phyloP scores from a whole-genome alignment of 2,329 filamentous ascomycete genomes.

The Byssoonygena ceratinophila region DNA sequence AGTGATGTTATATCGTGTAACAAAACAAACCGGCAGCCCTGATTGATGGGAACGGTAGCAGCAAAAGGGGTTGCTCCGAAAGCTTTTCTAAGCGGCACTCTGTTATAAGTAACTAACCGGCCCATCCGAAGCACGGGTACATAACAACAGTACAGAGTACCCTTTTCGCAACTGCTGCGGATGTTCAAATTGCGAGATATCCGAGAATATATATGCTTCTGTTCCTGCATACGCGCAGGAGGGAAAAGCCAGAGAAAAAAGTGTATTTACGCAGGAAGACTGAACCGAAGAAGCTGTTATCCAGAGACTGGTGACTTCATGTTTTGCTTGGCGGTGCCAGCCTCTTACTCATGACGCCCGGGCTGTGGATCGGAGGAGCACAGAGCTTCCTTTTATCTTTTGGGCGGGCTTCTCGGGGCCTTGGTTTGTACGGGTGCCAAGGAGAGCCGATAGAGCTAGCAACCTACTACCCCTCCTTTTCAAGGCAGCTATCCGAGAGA shows the following conservation, averaged over 20 bases:
- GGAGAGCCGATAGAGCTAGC: slow-evolving; percentile 1
- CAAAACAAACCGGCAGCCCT: neutral
- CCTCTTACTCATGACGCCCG: neutral
- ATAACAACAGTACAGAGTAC: too few species aligned
- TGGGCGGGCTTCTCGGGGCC: neutral
- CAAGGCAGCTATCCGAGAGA: neutral
- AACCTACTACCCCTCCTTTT: neutral
- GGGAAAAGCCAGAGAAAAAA: neutral
- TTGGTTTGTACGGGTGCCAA: neutral
- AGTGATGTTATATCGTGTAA: neutral
- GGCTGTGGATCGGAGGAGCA: neutral
- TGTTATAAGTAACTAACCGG: too few species aligned
- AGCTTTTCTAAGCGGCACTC: too few species aligned
- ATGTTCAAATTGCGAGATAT: neutral
- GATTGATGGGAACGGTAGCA: too few species aligned
- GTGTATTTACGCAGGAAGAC: neutral
- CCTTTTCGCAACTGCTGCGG: neutral
- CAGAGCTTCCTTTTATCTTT: neutral
- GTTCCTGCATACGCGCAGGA: slow-evolving; percentile 5
- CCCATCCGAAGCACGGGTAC: too few species aligned
- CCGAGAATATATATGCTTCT: slow-evolving; percentile 8
- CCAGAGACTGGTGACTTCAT: slow-evolving; percentile 1
- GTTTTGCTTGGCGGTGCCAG: neutral
- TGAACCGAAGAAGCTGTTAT: neutral
- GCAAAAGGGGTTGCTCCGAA: too few species aligned